Percentiles rank a stretch among this genome's conserved stretches.
Conservation (phyloP, 305 asterid genomes). For the Fraxinus velutina region DNA sequence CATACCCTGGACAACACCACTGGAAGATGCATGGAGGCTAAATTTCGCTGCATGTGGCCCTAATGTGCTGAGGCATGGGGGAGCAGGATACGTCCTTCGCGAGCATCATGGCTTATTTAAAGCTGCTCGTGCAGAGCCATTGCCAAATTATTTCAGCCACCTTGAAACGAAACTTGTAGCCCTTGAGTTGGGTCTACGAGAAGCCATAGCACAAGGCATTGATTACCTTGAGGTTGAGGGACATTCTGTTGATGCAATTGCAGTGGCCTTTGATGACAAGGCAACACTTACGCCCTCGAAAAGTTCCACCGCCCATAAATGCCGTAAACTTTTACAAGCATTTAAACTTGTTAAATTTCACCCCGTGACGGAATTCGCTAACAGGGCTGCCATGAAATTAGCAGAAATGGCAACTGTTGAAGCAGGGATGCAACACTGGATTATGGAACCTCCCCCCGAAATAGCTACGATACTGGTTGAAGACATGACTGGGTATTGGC, state of each 20-base stretch:
- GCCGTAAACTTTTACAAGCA: not conserved
- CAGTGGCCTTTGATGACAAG: not conserved
- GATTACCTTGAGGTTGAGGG: not conserved
- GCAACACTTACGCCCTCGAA: not conserved
- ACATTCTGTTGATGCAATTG: not conserved
- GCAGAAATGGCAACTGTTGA: not conserved
- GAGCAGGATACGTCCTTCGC: not conserved
- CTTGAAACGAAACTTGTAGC: not conserved
- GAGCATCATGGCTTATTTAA: not conserved
- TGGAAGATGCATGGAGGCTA: not conserved
- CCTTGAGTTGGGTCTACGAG: not conserved
- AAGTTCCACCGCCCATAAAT: not conserved
- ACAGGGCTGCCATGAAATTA: not conserved
- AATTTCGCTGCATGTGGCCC: not conserved
- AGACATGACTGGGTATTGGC: not conserved
- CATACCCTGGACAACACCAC: not conserved
- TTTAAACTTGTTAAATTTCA: not conserved
- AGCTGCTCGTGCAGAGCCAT: not conserved
- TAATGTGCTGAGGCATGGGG: not conserved
- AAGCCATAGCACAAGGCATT: not conserved
- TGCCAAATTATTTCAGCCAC: not conserved
- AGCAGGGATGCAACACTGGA: not conserved
- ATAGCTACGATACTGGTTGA: not conserved
- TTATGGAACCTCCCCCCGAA: not conserved
- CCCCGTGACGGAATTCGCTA: not conserved